Base-by-base conservation (phyloP, 2,329 filamentous ascomycete genomes). In the Hypoxylon sp. region DNA sequence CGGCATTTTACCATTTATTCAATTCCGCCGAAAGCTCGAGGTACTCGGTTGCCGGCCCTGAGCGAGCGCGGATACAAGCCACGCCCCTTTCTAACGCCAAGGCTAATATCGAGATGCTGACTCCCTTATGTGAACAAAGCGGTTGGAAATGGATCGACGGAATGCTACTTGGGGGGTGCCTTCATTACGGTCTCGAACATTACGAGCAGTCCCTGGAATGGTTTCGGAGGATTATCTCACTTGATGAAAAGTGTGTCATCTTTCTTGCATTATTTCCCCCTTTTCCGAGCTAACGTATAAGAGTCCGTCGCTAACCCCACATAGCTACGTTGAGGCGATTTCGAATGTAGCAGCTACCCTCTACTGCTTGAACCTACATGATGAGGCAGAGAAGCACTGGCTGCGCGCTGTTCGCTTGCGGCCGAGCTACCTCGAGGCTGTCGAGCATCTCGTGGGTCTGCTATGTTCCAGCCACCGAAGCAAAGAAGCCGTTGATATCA, bases 301-400 rank as follows among this genome's bases (percentile, higher is more conserved):
- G 24, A 13, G 18, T 20, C 49, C n/a, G n/a, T 42, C 33, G 41
- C 26, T 54, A 56, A 63, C 29, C 42, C 60, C 56, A 63, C 62
- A 59, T 67, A 91, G 88, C 67, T 91, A 97, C 72, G 89, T 97
- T 45, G 95, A 99, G 77, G 92, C 94, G 18, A 88, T 95, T 38
- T 97, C 94, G 18, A 98, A 98, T 72, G 85, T 96, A 59, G 95
- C 94, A 18, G 94, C 94, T 18, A 92, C 94, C 1, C 79, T 97
- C 20, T 87, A 97, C 65, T 92, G 92, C 55, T 82, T 98, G 8
- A 88, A 91, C 59, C 87, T 89, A 57, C 89, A 89, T 56, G 83
- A 89, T 43, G 94, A 98, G 69, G 95, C 95, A 5, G 89, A 97
- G 71, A 83, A 87, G 55, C 84, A 92, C 70, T 99, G 95, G 95